A percentile compares a stretch with the other conserved stretches of the same genome.
Evolutionary conservation across 75 land plant species (phyloP).

Genomic region (Pseudotsuga menziesii): DNA sequence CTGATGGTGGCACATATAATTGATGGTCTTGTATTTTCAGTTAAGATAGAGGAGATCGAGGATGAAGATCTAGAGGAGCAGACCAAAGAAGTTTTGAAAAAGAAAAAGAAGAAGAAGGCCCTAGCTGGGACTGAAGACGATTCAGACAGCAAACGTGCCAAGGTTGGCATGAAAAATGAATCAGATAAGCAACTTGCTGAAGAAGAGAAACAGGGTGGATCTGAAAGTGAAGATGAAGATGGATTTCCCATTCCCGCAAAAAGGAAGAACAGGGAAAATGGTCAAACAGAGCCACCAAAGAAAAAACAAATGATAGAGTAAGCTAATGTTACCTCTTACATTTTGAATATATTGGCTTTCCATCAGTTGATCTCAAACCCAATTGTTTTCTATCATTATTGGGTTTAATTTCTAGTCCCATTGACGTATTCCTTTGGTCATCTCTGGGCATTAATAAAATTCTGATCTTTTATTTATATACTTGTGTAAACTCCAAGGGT

Average conservation of each 20-base stretch:
- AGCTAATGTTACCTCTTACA: not conserved
- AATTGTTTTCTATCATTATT: not conserved
- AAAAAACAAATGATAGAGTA: constrained; percentile 21
- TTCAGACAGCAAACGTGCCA: not conserved
- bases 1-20: not conserved
- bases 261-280: constrained; percentile 15
- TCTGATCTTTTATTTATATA: too few species aligned
- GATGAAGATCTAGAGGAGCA: constrained; percentile 46
- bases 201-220: constrained; percentile 3
- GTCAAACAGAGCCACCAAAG: constrained; percentile 6
- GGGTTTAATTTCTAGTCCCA: too few species aligned
- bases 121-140: not conserved
- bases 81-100: not conserved
- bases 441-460: too few species aligned
- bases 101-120: constrained; percentile 1
- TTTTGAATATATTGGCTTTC: not conserved
- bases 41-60: constrained; percentile 79
- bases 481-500: too few species aligned
- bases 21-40: constrained; percentile 20
- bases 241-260: constrained; percentile 57
- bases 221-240: constrained; percentile 93
- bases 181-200: not conserved
- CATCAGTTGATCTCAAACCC: too few species aligned
- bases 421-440: too few species aligned
- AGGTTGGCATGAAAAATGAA: not conserved